Evolutionary conservation across 2,329 filamentous ascomycete species (phyloP).

Genomic region (Anisogramma anomala): DNA sequence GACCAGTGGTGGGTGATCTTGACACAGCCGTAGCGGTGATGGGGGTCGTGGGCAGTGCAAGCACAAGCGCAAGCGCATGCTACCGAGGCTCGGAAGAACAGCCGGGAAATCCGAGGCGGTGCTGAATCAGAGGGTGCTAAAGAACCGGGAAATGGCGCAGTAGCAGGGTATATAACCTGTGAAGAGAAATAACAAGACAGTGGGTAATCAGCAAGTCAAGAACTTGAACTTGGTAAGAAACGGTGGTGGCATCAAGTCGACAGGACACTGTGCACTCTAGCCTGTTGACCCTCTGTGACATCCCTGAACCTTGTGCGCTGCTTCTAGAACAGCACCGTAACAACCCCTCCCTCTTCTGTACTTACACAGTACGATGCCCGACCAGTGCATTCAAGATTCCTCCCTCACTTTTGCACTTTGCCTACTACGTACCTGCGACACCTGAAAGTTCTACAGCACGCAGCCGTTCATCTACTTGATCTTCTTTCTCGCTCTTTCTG

Average conservation of each 20-base stretch:
- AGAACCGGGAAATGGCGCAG: background rate
- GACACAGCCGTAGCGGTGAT: background rate
- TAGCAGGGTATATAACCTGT: background rate
- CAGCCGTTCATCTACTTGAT: background rate
- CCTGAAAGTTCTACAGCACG: background rate
- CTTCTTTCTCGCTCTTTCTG: background rate
- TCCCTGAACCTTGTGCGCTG: background rate
- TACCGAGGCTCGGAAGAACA: background rate
- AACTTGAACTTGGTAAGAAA: no score
- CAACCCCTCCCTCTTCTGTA: no score
- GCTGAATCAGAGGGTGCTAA: background rate
- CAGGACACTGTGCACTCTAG: no score
- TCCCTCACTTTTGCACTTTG: no score
- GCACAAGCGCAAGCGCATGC: background rate
- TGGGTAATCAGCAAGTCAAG: no score
- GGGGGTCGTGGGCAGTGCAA: no score
- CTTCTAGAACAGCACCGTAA: constrained; percentile 2
- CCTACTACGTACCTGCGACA: no score
- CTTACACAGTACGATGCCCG: background rate
- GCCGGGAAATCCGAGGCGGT: background rate
- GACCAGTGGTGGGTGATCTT: no score
- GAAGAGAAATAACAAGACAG: background rate
- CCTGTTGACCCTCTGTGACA: background rate
- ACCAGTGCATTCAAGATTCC: no score
- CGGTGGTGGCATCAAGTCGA: no score